Conservation (phyloP, 176 grass and related monocot species). For the maize (Zea mays) region Zm-B73-REFERENCE-NAM-5.0 NC_050096.1:67354501-67355000, state of each 20-base stretch:
- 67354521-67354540: neutral
- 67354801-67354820: neutral
- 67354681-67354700: slow-evolving; percentile 12
- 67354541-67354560: neutral
- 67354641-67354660: neutral
- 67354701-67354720: slow-evolving; percentile 16
- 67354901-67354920: neutral
- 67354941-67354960: slow-evolving; percentile 25
- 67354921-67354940: slow-evolving; percentile 1
- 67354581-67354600: slow-evolving; percentile 17
- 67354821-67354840: slow-evolving; percentile 14
- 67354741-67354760: slow-evolving; percentile 4
- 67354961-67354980: slow-evolving; percentile 1
- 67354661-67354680: slow-evolving; percentile 20
- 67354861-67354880: slow-evolving; percentile 5
- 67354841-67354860: neutral
- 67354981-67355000: slow-evolving; percentile 16
- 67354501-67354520: slow-evolving; percentile 10
- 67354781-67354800: neutral
- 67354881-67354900: neutral
- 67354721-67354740: slow-evolving; percentile 9
- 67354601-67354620: slow-evolving; percentile 6
- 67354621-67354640: neutral
- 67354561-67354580: neutral
- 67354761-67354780: neutral